A percentile compares a stretch with the other conserved stretches of the same genome.
phyloP scores from a whole-genome alignment of 2,329 filamentous ascomycete genomes.

The Dactylellina parvicollis region DNA sequence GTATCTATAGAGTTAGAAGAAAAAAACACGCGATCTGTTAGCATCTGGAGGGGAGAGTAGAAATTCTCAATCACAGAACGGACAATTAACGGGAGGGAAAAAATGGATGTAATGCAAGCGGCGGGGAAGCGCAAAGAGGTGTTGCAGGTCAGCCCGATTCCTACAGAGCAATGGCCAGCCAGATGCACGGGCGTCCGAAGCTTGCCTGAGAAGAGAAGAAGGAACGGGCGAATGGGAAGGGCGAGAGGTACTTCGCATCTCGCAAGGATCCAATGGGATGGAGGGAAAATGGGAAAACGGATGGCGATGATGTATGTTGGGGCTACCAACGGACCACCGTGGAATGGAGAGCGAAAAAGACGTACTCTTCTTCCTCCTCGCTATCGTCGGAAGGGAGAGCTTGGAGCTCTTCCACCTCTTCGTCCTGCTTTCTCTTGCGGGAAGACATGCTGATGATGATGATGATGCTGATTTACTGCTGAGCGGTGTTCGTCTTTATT shows the following conservation, averaged over 20 bases:
- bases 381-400: slow-evolving; percentile 57
- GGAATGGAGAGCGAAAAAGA: neutral
- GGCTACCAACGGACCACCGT: neutral
- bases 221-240: slow-evolving; percentile 39
- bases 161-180: too few species aligned
- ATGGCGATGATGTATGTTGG: slow-evolving; percentile 7
- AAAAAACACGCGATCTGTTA: slow-evolving; percentile 5
- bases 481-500: neutral
- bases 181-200: slow-evolving; percentile 14
- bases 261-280: slow-evolving; percentile 39
- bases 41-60: slow-evolving; percentile 8
- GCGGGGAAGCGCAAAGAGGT: neutral
- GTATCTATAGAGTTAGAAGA: slow-evolving; percentile 16
- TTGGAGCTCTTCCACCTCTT: slow-evolving; percentile 56
- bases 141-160: too few species aligned
- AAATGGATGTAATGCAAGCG: neutral
- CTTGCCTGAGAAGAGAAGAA: slow-evolving; percentile 3
- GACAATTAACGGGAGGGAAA: slow-evolving; percentile 15
- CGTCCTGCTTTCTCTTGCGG: slow-evolving; percentile 57
- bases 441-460: slow-evolving; percentile 51
- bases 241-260: slow-evolving; percentile 41
- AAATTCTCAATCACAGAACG: slow-evolving; percentile 23
- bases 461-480: neutral
- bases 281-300: neutral
- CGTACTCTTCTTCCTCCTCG: slow-evolving; percentile 57